Evolutionary conservation across 2,329 filamentous ascomycete species (phyloP), one percentile per base, ranked within the genome.

Genomic region (Ophiostoma novo-ulmi): DNA sequence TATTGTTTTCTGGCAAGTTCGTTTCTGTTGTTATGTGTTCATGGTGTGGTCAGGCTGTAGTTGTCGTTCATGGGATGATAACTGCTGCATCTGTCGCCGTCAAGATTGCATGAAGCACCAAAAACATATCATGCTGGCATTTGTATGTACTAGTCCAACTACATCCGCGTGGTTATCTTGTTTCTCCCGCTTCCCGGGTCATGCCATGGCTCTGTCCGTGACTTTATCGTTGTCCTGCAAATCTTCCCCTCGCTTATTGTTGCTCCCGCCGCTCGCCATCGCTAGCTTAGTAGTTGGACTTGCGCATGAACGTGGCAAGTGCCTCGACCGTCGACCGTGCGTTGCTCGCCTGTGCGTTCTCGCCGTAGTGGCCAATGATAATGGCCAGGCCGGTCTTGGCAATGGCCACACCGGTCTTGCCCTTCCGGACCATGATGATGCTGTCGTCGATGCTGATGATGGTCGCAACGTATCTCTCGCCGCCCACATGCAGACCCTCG

Each of bases 351-450:
- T 91, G 85, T 75, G 89, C 83, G 73, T 80, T 80, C 80, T 97
- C 92, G 75, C 85, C 85, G 85, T 98, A 93, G 84, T 97, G 93
- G 76, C 88, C 91, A 79, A 99, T 82, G 79, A 99, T 87, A 80
- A 98, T 89, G 76, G 93, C 92, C 82, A 96, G 90, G 78, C 86
- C 89, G 77, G 94, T 96, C 85, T 96, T 97, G 81, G 89, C 89
- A 76, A 95, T 87, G 78, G 90, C 85, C 77, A 97, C 82, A 75
- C 95, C 95, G 79, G 90, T 87, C 79, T 90, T 92, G 76, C 91
- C 93, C 71, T 74, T 72, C 58, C 74, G 73, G 44, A 71, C 38
- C 66, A 70, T 72, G 11, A 70, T 39, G 31, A 75, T 71, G 66
- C 65, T 72, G 41, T 91, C 93, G 73, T 94, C 91, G n/a, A 65